Evolutionary conservation across 2,329 filamentous ascomycete genomes (phyloP), one percentile per base, ranked within the genome.

Genomic region (Colletotrichum musicola): DNA sequence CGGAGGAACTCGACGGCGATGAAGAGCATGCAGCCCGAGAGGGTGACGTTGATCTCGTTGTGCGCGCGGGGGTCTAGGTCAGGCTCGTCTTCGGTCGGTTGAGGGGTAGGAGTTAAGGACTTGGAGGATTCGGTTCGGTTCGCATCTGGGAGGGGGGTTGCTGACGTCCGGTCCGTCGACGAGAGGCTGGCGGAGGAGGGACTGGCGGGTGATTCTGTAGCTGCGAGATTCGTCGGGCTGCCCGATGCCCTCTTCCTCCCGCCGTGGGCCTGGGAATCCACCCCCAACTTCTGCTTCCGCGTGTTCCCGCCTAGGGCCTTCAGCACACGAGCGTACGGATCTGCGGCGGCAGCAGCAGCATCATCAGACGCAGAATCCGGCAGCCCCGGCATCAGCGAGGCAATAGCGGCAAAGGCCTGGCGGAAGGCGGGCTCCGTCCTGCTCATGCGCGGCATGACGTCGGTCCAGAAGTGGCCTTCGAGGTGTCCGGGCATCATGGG

Each of bases 1-100:
- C 62, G 84, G 64, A 88, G 77, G 71, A 86, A 86, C 73, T 88
- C 86, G 51, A 88, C 82, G 69, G 85, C 85, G 18, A 85, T 83
- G 69, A 88, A 86, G 27, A 88, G 75, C 0, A 86, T 74, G 68
- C 84, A 86, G 16, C 82, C 82, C 2, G 85, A 76, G 10, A 87
- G 72, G 0, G 77, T 77, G 0, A 80, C 71, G 30, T 65, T 62
- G 0, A 68, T 62, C 16, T 68, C 65, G 27, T 40, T 65, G 25
- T 44, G 16, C 3, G 22, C 40, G 5, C 18, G 22, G 18, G 35
- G 40, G 0, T 68, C 62, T 3, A 57, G 51, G 25, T 65, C 65
- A 35, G 25, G n/a, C 2, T 50, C 65, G 12, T 64, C 62, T 2
- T 60, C 62, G 2, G n/a, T 20, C 2, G 46, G 49, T 69, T 86